Evolutionary conservation across 495 filamentous ascomycete species (phyloP), one percentile per base, ranked within the genome.

Genomic region (Copromyces sp.): DNA sequence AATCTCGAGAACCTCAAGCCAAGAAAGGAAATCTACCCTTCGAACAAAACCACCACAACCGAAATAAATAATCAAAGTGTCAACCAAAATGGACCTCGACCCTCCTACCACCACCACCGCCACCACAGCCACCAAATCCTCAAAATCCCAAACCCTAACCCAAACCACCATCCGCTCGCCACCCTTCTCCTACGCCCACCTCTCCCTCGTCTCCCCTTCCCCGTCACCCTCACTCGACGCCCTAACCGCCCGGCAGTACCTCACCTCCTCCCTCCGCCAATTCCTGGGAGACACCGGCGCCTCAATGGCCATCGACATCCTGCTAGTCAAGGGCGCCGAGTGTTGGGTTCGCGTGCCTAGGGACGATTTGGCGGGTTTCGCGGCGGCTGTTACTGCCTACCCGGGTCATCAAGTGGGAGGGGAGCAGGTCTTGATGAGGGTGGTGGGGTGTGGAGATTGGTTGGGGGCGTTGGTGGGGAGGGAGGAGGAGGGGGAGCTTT

Each of bases 271-370:
- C 0, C 83, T 97, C 1, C 86, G 86, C 9, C 92, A 94, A 77
- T 97, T 92, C 82, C 88, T 97, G 24, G 95, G 95, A 9, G 76
- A 91, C 39, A 88, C 88, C 3, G 95, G 95, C 40, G 84, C 91
- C 6, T 88, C 90, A 1, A 93, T 97, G 29, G 83, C 91, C 1
- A 81, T 97, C 73, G 95, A 98, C 76, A 90, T 97, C 40, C 84
- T 98, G 9, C 89, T 92, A 59, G 81, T 92, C 5, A 81, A 86
- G 9, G 85, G 79, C 2, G 73, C 78, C 2, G 83, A 87, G 16
- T 86, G 86, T 40, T 97, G 93, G 92, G 82, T 97, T 39, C 87
- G 95, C 20, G 82, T 97, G 1, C 92, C 94, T 0, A 78, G 87
- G 53, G 86, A 87, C 70, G 93, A 98, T 77, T 84, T 87, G 8